Percentiles rank a stretch among this genome's conserved stretches.
Conservation (phyloP, 2,329 filamentous ascomycete genomes). For the Scytalidium sp. region DNA sequence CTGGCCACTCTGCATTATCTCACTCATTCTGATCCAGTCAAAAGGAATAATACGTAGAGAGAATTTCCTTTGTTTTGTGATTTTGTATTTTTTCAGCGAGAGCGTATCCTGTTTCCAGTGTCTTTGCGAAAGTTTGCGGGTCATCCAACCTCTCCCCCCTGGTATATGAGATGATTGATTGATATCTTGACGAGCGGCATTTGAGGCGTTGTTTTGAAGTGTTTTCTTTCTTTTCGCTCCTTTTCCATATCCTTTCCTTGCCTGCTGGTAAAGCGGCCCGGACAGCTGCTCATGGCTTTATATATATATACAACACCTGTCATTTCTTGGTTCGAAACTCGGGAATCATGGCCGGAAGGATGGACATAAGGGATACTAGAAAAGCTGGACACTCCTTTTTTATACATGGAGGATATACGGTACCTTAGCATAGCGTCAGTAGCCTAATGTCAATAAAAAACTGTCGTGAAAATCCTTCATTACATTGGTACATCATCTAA, state of each 20-base stretch:
- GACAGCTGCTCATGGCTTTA: slow-evolving; percentile 11
- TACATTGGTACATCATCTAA: no score
- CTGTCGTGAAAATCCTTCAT: not conserved
- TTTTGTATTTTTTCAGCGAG: not conserved
- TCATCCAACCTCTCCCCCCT: not conserved
- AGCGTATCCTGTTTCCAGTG: no score
- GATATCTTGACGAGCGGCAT: slow-evolving; percentile 6
- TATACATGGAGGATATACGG: not conserved
- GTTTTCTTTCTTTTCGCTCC: slow-evolving; percentile 17
- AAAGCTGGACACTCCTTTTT: not conserved
- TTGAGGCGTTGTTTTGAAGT: slow-evolving; percentile 9
- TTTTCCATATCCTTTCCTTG: slow-evolving; percentile 7
- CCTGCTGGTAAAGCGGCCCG: slow-evolving; percentile 23
- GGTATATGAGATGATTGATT: not conserved
- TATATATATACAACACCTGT: slow-evolving; percentile 9
- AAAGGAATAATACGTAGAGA: not conserved
- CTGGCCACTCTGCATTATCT: not conserved
- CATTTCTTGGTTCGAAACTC: slow-evolving; percentile 2
- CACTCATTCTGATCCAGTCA: not conserved
- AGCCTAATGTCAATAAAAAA: not conserved
- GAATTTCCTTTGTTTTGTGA: not conserved
- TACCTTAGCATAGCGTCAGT: not conserved
- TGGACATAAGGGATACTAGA: not conserved
- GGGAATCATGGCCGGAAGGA: not conserved
- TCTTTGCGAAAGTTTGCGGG: not conserved